Evolutionary conservation across 1,139 yeast genomes (phyloP), one percentile per base, ranked within the genome.

Genomic region (Nakaseomyces delphensis): DNA sequence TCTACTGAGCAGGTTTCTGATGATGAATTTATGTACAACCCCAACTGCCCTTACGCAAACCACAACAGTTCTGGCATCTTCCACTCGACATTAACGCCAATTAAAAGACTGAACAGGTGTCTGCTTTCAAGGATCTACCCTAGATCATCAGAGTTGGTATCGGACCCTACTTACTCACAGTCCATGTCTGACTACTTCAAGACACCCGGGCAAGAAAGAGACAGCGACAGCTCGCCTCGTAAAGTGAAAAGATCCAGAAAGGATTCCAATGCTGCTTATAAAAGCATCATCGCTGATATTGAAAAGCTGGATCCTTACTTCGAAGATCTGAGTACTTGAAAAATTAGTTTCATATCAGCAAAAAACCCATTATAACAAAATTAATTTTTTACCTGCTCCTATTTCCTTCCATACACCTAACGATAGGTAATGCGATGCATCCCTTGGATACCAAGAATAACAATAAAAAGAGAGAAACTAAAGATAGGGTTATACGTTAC

Each of bases 191-290:
- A 16, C 11, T 29, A 29, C 20, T 29, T 16, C 8, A 28, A 27
- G 33, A 18, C 16, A 4, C 40, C 13, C 18, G 32, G 19, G 11
- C 33, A 7, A 8, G 9, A 14, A 19, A 29, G 40, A 10, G 23
- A 37, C 9, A 25, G 16, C 11, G 28, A 14, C 16, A 38, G 24
- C 24, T 19, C 36, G 8, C 23, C 36, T 18, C 36, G 42, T 15
- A 39, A 36, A 36, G 36, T 36, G 29, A 48, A 46, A 33, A 47
- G 54, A 19, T 23, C 38, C 19, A 48, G 55, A 38, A 52, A 52
- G 44, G 56, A 52, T 30, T 52, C 56, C 10, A 52, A 52, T 32
- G 40, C 50, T 18, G 53, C 54, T 3, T 47, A 41, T 28, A 35
- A 44, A 23, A 42, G 45, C 38, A 19, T 47, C 10, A 39, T 48